Conservation (phyloP, 2,329 filamentous ascomycete species). For the Sphaceloma murrayae region DNA sequence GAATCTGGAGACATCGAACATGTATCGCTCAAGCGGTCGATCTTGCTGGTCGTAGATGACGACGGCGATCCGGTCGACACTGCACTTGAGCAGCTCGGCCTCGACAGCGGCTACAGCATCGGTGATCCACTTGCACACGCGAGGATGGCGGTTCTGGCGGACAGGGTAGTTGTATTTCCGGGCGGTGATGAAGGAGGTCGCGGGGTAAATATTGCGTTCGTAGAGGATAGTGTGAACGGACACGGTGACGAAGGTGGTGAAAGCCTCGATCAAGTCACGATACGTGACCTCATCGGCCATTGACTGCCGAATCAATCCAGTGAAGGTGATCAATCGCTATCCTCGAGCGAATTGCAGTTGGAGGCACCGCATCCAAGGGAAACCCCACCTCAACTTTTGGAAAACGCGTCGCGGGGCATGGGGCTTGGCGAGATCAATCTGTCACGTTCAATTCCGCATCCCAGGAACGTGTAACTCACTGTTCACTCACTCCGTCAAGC, state of each 20-base stretch:
- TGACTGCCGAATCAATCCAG: not conserved
- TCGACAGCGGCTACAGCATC: slow-evolving; percentile 67
- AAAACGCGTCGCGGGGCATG: not conserved
- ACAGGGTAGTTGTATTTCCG: slow-evolving; percentile 77
- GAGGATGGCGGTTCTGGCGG: slow-evolving; percentile 75
- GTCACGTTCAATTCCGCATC: no score
- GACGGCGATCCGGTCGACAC: slow-evolving; percentile 46
- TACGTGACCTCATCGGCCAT: slow-evolving; percentile 12
- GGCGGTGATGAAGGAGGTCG: slow-evolving; percentile 64
- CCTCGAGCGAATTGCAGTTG: no score
- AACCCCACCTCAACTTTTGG: no score
- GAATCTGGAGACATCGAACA: slow-evolving; percentile 51
- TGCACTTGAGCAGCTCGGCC: slow-evolving; percentile 55
- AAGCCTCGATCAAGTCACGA: slow-evolving; percentile 51
- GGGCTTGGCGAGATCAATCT: not conserved
- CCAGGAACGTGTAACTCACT: no score
- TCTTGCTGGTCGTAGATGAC: slow-evolving; percentile 46
- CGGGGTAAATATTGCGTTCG: slow-evolving; percentile 70
- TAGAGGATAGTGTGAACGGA: slow-evolving; percentile 79
- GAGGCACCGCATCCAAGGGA: no score
- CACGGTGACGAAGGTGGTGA: slow-evolving; percentile 71
- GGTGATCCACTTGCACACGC: slow-evolving; percentile 75
- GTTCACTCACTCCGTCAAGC: no score
- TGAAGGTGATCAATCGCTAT: no score
- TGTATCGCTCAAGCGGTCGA: slow-evolving; percentile 50